phyloP scores from a whole-genome alignment of 352 stramenopile genomes.

The Globisporangium solare region DNA sequence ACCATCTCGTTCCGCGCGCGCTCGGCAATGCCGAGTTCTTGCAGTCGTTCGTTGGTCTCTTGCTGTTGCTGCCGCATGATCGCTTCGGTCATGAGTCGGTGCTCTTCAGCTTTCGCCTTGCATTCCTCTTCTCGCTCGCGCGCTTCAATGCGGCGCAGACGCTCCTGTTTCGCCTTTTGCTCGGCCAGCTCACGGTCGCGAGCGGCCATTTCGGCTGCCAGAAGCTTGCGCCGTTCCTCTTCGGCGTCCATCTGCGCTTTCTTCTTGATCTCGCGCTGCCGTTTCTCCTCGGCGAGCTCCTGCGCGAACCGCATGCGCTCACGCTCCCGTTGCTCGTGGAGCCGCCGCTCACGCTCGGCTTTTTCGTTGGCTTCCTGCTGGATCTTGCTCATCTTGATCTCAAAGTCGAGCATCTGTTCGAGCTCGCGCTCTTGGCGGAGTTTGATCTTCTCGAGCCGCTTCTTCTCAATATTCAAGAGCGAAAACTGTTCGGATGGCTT shows the following conservation, averaged over 20 bases:
- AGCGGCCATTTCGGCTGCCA: conserved; percentile 66
- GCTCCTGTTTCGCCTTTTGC: conserved; percentile 74
- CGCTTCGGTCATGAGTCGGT: conserved; percentile 49
- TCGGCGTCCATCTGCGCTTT: conserved; percentile 80
- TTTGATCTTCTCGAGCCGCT: conserved; percentile 72
- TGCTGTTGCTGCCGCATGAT: conserved; percentile 57
- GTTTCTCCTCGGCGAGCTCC: conserved; percentile 71
- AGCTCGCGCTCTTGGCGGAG: conserved; percentile 75
- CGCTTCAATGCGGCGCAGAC: conserved; percentile 56
- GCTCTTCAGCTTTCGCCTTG: conserved; percentile 70
- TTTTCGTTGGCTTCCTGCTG: conserved; percentile 73
- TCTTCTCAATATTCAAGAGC: conserved; percentile 63
- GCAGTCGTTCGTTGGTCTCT: conserved; percentile 55
- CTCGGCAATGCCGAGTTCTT: conserved; percentile 63
- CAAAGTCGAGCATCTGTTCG: conserved; percentile 90
- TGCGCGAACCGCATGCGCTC: conserved; percentile 56
- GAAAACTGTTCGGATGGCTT: conserved; percentile 21
- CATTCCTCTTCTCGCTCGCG: conserved; percentile 66
- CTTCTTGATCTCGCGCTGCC: conserved; percentile 76
- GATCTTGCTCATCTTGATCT: conserved; percentile 87
- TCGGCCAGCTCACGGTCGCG: conserved; percentile 68
- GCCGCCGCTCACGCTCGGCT: conserved; percentile 54
- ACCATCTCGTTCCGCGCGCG: conserved; percentile 64
- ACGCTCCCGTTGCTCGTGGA: conserved; percentile 66
- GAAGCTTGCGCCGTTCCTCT: conserved; percentile 61